Base-by-base conservation (phyloP, 305 asterid genomes). In the Solanum hybrid region DNA sequence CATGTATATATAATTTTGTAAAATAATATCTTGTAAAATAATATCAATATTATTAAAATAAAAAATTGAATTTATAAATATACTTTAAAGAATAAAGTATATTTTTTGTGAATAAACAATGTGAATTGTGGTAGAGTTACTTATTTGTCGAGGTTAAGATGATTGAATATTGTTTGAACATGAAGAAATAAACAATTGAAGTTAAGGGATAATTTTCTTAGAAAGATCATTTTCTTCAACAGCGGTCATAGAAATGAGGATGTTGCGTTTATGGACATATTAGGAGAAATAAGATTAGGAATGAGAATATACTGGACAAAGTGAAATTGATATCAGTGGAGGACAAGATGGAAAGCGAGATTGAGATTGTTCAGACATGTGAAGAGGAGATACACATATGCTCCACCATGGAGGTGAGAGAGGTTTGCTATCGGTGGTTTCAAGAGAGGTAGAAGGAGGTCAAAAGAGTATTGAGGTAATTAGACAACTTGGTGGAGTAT, bases 361-460 rank as follows among this genome's bases (percentile, higher is more conserved):
- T 40, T 40, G 51, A 40, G 15, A 40, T 11, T 40, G 24, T 42
- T 42, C 56, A 42, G 6, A 42, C 56, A 42, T 42, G 56, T 45
- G 22, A 45, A 45, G 22, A 45, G 22, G 2, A 14, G 64, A 45
- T 45, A 14, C 19, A 14, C 64, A 45, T 14, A 45, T 45, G 64
- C 64, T 42, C 60, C 60, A 42, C 7, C 7, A 2, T 1, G 9
- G 66, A 51, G 64, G 66, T 51, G 66, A 51, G 66, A 51, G n/a
- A 2, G n/a, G 4, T 51, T 6, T 15, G 22, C 0, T 51, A 45
- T 45, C 2, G 66, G 0, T 51, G 66, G n/a, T 51, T 51, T 2
- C 0, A 51, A 0, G n/a, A 51, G 4, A 51, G 9, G 4, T 15
- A 51, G 0, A 51, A 51, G 66, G 1, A 51, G 0, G 66, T 14